Conservation (phyloP, 2,329 filamentous ascomycete species). For the Elsinoe batatas region DNA sequence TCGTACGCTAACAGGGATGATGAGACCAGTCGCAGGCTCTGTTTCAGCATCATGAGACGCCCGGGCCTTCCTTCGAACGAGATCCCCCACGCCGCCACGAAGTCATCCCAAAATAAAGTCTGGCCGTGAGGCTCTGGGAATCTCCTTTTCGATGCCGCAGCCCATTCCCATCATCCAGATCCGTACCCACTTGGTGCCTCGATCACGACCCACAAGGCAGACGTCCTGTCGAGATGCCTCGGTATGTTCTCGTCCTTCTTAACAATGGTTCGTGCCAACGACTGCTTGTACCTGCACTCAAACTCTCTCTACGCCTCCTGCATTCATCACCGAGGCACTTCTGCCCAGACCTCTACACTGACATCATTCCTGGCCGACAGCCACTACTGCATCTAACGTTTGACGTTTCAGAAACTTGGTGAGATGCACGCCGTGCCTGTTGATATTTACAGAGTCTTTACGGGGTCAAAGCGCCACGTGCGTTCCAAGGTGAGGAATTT, state of each 20-base stretch:
- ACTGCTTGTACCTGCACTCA: not conserved
- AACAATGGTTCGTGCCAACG: not conserved
- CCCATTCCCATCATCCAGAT: not conserved
- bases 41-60: not conserved
- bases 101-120: not conserved
- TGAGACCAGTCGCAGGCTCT: not conserved
- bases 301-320: slow-evolving; percentile 9
- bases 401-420: slow-evolving; percentile 9
- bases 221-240: slow-evolving; percentile 3
- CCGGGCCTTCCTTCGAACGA: not conserved
- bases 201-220: slow-evolving; percentile 4
- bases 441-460: not conserved
- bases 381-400: slow-evolving; percentile 5
- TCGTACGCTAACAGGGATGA: not conserved
- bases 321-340: slow-evolving; percentile 9
- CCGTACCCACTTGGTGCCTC: not conserved
- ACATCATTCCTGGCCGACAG: not conserved
- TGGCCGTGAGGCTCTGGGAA: not conserved
- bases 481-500: not conserved
- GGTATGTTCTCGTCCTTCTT: not conserved
- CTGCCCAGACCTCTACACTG: not conserved
- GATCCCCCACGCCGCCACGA: not conserved
- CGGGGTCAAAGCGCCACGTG: not conserved
- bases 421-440: slow-evolving; percentile 1
- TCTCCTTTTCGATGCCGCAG: not conserved